phyloP scores from a whole-genome alignment of 1,139 yeast species.

The Hemisphaericaspora lyxosophila region DNA sequence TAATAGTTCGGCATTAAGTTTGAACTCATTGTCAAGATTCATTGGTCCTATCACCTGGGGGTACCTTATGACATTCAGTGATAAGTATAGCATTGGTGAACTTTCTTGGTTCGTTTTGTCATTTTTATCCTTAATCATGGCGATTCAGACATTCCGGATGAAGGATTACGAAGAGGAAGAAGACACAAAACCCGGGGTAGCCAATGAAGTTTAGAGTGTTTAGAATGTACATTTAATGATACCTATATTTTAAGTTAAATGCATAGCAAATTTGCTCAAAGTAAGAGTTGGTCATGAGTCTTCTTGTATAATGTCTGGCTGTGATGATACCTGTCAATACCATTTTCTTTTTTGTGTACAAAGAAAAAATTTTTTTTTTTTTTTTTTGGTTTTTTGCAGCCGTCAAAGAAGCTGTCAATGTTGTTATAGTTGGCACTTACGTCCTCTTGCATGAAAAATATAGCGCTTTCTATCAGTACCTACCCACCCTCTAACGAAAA shows the following conservation, averaged over 20 bases:
- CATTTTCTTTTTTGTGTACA: no score
- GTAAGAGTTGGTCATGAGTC: no score
- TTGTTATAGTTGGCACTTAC: no score
- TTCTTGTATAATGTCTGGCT: no score
- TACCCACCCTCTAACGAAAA: no score
- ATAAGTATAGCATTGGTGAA: slow-evolving; percentile 43
- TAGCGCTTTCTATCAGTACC: no score
- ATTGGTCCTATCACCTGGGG: slow-evolving; percentile 64
- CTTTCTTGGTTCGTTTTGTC: slow-evolving; percentile 52
- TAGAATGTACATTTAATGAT: slow-evolving; percentile 3
- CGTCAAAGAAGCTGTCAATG: no score
- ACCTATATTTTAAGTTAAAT: not conserved
- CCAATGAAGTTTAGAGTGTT: slow-evolving; percentile 1
- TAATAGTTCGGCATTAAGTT: slow-evolving; percentile 50
- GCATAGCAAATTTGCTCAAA: no score
- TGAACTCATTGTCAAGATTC: slow-evolving; percentile 56
- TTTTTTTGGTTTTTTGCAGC: no score
- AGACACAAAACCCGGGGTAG: slow-evolving; percentile 1
- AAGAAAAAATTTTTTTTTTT: no score
- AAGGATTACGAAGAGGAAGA: slow-evolving; percentile 30
- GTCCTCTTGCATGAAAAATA: no score
- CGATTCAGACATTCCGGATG: slow-evolving; percentile 33
- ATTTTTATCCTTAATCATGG: slow-evolving; percentile 32
- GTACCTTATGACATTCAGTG: slow-evolving; percentile 49
- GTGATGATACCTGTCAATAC: no score